Evolutionary conservation across 2,329 filamentous ascomycete species (phyloP).

Genomic region (Hypoxylon sp.): DNA sequence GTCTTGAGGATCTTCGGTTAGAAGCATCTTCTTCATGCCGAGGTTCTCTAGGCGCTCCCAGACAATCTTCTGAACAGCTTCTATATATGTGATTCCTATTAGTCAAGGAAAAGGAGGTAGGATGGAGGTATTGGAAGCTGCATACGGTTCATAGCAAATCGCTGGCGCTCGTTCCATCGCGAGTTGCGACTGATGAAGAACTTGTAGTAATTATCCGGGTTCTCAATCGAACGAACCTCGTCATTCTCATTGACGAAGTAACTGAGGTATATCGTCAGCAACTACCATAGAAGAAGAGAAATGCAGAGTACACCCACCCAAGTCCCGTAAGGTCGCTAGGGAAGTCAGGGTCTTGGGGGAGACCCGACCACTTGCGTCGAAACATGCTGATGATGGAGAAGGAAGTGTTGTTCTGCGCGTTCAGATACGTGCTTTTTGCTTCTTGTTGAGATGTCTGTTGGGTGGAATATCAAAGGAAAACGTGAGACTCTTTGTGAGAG

Average conservation of each 20-base stretch:
- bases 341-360: slow-evolving; percentile 76
- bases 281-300: too few species aligned
- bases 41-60: slow-evolving; percentile 67
- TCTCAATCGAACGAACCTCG: slow-evolving; percentile 74
- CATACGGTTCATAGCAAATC: slow-evolving; percentile 77
- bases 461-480: too few species aligned
- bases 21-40: slow-evolving; percentile 65
- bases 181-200: slow-evolving; percentile 77
- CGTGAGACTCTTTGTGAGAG: too few species aligned
- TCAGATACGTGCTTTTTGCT: too few species aligned
- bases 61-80: slow-evolving; percentile 69
- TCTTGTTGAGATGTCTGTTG: too few species aligned
- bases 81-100: slow-evolving; percentile 51
- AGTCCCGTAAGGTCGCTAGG: slow-evolving; percentile 72
- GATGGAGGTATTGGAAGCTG: slow-evolving; percentile 9
- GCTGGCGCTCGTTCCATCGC: slow-evolving; percentile 79
- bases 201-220: slow-evolving; percentile 76
- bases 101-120: neutral
- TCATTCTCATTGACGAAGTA: slow-evolving; percentile 82
- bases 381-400: slow-evolving; percentile 71
- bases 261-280: slow-evolving; percentile 49
- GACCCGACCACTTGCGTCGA: slow-evolving; percentile 70
- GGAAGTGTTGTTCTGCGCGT: neutral
- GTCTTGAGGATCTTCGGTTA: slow-evolving; percentile 64
- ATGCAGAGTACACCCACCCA: slow-evolving; percentile 69